Percentiles rank a stretch among this genome's conserved stretches.
Conservation (phyloP, 2,329 filamentous ascomycete genomes). For the Xylariaceae sp. region DNA sequence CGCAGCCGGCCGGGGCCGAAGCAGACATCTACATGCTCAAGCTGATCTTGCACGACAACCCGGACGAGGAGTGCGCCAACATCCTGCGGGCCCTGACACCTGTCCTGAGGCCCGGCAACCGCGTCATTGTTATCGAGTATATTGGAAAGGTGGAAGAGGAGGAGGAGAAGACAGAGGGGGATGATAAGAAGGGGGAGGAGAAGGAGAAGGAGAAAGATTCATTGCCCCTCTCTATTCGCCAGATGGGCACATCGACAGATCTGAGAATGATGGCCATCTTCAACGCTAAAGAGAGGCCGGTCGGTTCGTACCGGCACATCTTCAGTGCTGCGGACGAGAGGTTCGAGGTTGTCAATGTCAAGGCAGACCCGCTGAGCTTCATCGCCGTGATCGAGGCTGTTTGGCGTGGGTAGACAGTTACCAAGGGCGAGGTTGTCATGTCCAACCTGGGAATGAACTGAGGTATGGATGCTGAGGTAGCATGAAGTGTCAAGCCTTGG, state of each 20-base stretch:
- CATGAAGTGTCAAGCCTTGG: too few relatives aligned
- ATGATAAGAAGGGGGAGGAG: too few relatives aligned
- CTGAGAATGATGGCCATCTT: conserved; percentile 46
- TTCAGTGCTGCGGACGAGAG: conserved; percentile 41
- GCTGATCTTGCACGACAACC: conserved; percentile 52
- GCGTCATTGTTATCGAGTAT: conserved; percentile 35
- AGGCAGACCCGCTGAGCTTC: conserved; percentile 33
- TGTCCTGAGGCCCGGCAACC: conserved; percentile 39
- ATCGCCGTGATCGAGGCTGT: conserved; percentile 35
- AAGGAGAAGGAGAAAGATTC: too few relatives aligned
- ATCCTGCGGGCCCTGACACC: conserved; percentile 40
- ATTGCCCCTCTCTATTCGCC: conserved; percentile 33
- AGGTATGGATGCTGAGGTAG: too few relatives aligned
- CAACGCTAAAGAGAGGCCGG: conserved; percentile 42
- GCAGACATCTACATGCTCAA: conserved; percentile 50
- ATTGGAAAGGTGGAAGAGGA: conserved; percentile 31
- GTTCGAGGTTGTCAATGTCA: conserved; percentile 35
- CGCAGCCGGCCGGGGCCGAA: conserved; percentile 32
- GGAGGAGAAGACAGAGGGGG: conserved; percentile 23
- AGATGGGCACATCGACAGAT: conserved; percentile 40
- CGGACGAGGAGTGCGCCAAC: conserved; percentile 37
- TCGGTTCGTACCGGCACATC: conserved; percentile 41
- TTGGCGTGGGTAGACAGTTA: conserved; percentile 26
- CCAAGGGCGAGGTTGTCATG: too few relatives aligned
- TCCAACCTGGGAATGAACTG: too few relatives aligned